Evolutionary conservation across 768 basidiomycete genomes (phyloP), one percentile per base, ranked within the genome.

Genomic region (Boletus insuetus): DNA sequence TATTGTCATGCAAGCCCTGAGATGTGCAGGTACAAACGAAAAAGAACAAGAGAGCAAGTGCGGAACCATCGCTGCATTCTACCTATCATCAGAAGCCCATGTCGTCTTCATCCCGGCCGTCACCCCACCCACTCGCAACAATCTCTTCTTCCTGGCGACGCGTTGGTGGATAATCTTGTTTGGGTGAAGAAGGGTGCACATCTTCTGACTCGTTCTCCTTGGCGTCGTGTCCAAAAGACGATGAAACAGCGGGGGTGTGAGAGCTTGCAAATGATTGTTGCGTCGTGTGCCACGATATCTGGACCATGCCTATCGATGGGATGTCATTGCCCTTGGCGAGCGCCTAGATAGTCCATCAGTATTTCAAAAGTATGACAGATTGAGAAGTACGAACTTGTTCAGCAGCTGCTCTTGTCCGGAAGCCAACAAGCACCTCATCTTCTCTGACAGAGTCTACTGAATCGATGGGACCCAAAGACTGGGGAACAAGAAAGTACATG

Each of bases 381-480:
- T 20, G 48, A 58, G 29, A 22, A 26, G n/a, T n/a, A 65, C 75
- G 32, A 61, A 89, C 90, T 79, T 87, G 86, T 70, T 94, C 91
- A 13, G 92, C 91, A 22, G 79, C 85, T 26, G 77, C 75, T 52
- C 91, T 82, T 40, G 81, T 84, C 63, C 78, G 83, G 79, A 94
- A 94, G 22, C 81, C 63, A 6, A 91, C 85, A 6, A 91, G 60
- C 32, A 86, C 65, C 58, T 83, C 84, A 9, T 82, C 85, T 47
- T 71, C 68, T n/a, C 82, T 84, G 10, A 74, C 61, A 34, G 69
- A 66, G 48, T 87, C 81, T 26, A 88, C 70, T 3, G 81, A 79
- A 26, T 92, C 91, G 53, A 93, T 67, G 59, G 86, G 87, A 22
- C 88, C 89, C 2, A 79, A 79, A 13, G 82, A 80, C 89, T 91